Base-by-base conservation (phyloP, 192 early-diverging fungal species). In the Phlyctochytrium arcticum region DNA sequence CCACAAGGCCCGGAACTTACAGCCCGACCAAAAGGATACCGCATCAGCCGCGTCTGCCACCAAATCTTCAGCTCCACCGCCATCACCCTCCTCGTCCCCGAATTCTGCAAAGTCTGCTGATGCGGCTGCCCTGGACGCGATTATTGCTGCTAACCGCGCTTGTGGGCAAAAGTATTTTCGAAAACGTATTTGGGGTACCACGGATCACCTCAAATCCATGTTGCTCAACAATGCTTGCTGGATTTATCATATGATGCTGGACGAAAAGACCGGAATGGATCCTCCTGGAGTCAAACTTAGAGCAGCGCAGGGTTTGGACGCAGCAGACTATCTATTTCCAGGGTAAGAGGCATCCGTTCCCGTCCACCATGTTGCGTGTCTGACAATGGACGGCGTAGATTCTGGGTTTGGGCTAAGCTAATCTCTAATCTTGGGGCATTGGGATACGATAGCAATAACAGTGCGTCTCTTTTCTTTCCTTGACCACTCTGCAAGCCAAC, bases 281-380 rank as follows among this genome's bases (percentile, higher is more conserved):
- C 94, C 94, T 3, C 82, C 81, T 0, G 85, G 82, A 0, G 78
- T 91, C 61, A 92, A 90, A 66, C 76, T 96, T 24, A 78, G 94
- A 19, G 92, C 93, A 0, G 89, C 94, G 0, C 86, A 65, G 71
- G 90, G 93, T 0, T 72, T 95, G 8, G 90, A 93, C 70, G 90
- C 92, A 0, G 91, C 93, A 0, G 93, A 95, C 69, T 95, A 94
- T 65, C 85, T 95, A 54, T 85, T 93, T 26, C 86, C 89, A 19
- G 90, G 90, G 72, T 93, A 78, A 46, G 72, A 30, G 17, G 17
- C 4, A 8, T 4, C 35, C n/a, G n/a, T 57, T 0, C 17, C 15
- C 32, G 29, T 4, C 6, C 4, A 57, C 32, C 15, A 31, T 57
- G 26, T 15, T 30, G 35, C 30, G 32, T 57, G n/a, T 7, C 55